Evolutionary conservation across 352 stramenopile species (phyloP).

Genomic region (Elongisporangium prolatum): DNA sequence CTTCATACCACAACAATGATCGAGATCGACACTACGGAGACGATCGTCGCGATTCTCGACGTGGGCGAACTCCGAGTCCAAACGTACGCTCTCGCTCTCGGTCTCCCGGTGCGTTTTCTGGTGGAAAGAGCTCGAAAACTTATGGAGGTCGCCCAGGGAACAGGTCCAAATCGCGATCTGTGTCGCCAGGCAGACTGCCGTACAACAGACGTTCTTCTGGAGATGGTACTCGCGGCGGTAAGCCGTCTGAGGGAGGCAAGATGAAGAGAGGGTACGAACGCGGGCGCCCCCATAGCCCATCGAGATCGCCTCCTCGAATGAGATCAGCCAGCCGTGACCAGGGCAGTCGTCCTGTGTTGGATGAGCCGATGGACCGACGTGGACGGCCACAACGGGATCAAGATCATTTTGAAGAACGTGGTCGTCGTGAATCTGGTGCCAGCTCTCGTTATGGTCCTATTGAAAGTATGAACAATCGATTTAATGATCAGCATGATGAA

Average conservation of each 20-base stretch:
- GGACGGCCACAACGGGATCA: neutral
- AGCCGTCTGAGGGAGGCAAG: neutral
- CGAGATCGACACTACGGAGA: neutral
- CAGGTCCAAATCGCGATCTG: conserved; percentile 22
- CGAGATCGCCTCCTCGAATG: neutral
- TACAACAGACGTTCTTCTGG: neutral
- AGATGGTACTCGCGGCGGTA: neutral
- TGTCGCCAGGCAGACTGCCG: conserved; percentile 10
- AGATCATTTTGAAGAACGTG: neutral
- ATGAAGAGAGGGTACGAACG: neutral
- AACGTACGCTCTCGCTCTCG: neutral
- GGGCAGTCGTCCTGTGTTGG: neutral
- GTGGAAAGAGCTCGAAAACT: neutral
- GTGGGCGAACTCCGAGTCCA: neutral
- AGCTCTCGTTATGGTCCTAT: neutral
- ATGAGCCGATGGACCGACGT: neutral
- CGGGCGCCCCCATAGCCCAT: neutral
- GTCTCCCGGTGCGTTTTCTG: neutral
- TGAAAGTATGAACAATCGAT: neutral
- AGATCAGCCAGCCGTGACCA: neutral
- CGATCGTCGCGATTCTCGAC: neutral
- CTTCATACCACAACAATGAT: neutral
- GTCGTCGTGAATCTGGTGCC: neutral
- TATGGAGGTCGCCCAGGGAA: conserved; percentile 8
- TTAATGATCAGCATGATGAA: neutral